Conservation (phyloP, 805 yeast genomes). For the Hanseniaspora occidentalis region DNA sequence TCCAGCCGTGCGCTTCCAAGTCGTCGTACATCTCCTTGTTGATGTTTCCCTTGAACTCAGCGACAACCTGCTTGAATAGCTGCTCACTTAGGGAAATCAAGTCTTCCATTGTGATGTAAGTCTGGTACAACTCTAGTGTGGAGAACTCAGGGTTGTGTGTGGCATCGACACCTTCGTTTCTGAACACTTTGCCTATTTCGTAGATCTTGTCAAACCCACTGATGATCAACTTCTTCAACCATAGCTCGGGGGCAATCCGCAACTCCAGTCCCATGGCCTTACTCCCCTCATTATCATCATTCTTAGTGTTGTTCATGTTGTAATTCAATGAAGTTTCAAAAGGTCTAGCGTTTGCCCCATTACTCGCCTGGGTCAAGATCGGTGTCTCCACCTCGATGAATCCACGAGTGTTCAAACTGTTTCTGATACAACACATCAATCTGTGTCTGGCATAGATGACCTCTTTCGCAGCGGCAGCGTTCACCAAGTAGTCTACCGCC, state of each 20-base stretch:
- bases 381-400: conserved; percentile 90
- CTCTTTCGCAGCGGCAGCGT: conserved; percentile 33
- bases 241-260: conserved; percentile 89
- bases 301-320: conserved; percentile 18
- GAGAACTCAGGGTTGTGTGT: conserved; percentile 95
- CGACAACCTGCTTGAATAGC: conserved; percentile 33
- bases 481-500: conserved; percentile 62
- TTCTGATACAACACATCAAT: conserved; percentile 44
- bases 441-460: conserved; percentile 38
- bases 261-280: no score
- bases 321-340: conserved; percentile 41
- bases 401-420: conserved; percentile 37
- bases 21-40: conserved; percentile 6
- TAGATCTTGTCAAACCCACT: conserved; percentile 79
- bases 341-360: conserved; percentile 92
- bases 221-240: conserved; percentile 76
- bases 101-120: conserved; percentile 53
- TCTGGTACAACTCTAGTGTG: conserved; percentile 77
- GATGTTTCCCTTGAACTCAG: conserved; percentile 15
- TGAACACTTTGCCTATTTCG: conserved; percentile 74
- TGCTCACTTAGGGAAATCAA: conserved; percentile 53
- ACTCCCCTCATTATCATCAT: conserved; percentile 15
- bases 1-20: conserved; percentile 13
- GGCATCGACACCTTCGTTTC: conserved; percentile 88
- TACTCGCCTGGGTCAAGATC: conserved; percentile 52